Conservation (phyloP, 345 rosid genomes). For the Ailanthus altissimus region DNA sequence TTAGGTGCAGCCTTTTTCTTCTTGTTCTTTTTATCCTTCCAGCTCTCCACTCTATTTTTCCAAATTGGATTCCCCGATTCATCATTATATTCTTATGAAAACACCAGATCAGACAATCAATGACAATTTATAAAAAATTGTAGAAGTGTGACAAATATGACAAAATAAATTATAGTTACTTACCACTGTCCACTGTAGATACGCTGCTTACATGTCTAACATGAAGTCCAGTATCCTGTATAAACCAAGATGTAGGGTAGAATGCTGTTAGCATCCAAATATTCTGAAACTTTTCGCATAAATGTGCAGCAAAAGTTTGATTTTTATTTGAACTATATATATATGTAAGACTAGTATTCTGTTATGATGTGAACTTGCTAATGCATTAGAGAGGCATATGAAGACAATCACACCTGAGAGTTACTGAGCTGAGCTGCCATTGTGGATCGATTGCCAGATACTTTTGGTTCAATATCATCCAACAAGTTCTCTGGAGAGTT, state of each 20-base stretch:
- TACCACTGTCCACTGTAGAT: constrained; percentile 92
- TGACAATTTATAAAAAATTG: neutral
- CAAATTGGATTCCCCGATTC: constrained; percentile 91
- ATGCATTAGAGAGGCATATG: neutral
- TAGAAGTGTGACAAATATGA: constrained; percentile 4
- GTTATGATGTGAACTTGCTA: neutral
- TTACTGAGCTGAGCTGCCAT: constrained; percentile 47
- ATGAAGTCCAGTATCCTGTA: constrained; percentile 80
- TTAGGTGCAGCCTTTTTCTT: constrained; percentile 65
- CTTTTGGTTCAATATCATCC: constrained; percentile 57
- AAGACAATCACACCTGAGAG: constrained; percentile 50
- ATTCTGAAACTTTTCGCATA: neutral
- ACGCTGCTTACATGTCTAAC: constrained; percentile 91
- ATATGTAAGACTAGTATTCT: neutral
- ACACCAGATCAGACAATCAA: constrained; percentile 8
- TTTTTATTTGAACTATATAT: neutral
- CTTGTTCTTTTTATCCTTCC: constrained; percentile 94
- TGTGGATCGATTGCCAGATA: constrained; percentile 38
- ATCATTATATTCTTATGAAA: constrained; percentile 68
- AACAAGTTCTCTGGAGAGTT: constrained; percentile 51
- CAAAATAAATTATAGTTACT: constrained; percentile 19
- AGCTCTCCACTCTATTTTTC: constrained; percentile 96
- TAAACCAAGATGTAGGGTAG: constrained; percentile 25
- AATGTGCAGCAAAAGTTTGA: neutral
- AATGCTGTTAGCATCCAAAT: constrained; percentile 8